These are phyloP conservation scores for Arctium minus DNA, from an alignment of 129 eudicot species.

Conservation along the genomic window DNA sequence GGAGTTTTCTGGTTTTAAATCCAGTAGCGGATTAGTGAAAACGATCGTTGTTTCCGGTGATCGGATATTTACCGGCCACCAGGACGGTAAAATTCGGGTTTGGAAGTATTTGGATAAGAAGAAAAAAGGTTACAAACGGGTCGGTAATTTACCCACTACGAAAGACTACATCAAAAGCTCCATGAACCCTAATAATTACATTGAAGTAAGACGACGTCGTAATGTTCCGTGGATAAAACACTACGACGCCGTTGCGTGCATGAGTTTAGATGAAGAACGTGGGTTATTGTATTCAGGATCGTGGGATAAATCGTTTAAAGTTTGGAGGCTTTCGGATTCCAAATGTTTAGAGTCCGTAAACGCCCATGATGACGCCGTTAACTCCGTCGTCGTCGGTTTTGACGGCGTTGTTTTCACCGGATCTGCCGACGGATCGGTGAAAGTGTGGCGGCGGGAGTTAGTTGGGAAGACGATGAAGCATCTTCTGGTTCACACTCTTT, in stretches of 20 bases:
- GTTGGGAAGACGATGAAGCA: slow-evolving; percentile 45
- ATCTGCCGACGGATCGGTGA: slow-evolving; percentile 87
- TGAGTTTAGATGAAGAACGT: slow-evolving; percentile 50
- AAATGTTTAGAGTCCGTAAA: slow-evolving; percentile 71
- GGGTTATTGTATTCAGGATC: slow-evolving; percentile 86
- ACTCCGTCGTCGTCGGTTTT: slow-evolving; percentile 44
- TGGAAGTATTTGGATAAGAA: slow-evolving; percentile 49
- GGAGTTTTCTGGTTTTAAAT: slow-evolving; percentile 81
- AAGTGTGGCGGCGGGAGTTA: slow-evolving; percentile 82
- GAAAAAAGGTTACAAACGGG: slow-evolving; percentile 43
- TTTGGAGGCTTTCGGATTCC: slow-evolving; percentile 77
- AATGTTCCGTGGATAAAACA: slow-evolving; percentile 76
- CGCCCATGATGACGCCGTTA: slow-evolving; percentile 85
- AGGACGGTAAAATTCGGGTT: slow-evolving; percentile 83
- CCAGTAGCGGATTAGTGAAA: slow-evolving; percentile 82
- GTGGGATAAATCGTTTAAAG: slow-evolving; percentile 80
- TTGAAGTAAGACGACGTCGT: slow-evolving; percentile 49
- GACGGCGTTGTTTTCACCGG: slow-evolving; percentile 82
- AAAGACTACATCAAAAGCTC: slow-evolving; percentile 58
- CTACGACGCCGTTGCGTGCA: slow-evolving; percentile 71
- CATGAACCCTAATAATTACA: slow-evolving; percentile 59
- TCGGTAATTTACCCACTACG: slow-evolving; percentile 70
- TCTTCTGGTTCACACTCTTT: slow-evolving; percentile 38
- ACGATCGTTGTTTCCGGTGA: slow-evolving; percentile 61
- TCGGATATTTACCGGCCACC: slow-evolving; percentile 77